A percentile compares a stretch with the other conserved stretches of the same genome.
These are phyloP conservation scores for Aspergillus quadricinctus DNA, from an alignment of 2,329 filamentous ascomycete genomes.

Conservation along the genomic window DNA sequence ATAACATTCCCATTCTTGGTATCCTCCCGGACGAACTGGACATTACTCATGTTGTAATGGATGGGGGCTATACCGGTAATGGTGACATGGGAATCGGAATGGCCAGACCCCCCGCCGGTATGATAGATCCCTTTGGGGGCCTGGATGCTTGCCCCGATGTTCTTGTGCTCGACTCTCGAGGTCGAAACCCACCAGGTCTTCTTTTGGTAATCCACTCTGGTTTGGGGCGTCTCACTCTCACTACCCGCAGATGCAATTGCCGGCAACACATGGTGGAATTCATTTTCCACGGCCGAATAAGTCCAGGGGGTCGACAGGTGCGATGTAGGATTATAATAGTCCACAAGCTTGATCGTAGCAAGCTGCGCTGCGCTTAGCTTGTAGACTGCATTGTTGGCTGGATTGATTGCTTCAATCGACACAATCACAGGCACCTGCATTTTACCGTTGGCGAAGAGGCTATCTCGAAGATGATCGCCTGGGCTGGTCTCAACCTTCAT, in stretches of 20 bases:
- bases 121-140: neutral
- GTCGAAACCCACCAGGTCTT: neutral
- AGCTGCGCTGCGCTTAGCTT: neutral
- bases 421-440: slow-evolving; percentile 1
- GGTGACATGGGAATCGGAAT: neutral
- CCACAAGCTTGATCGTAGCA: neutral
- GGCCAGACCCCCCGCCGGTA: neutral
- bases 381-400: neutral
- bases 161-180: neutral
- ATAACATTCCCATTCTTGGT: neutral
- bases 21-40: neutral
- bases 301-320: neutral
- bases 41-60: neutral
- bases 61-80: neutral
- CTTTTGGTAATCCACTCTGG: neutral
- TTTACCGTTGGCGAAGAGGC: neutral
- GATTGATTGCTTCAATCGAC: neutral
- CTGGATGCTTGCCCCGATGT: neutral
- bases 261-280: neutral
- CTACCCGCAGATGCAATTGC: no score
- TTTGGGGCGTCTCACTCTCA: neutral
- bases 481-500: neutral
- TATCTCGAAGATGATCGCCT: neutral
- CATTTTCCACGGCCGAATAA: neutral
- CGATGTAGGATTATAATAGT: neutral